phyloP scores from a whole-genome alignment of 2,329 filamentous ascomycete species.

The Chaetomiaceae sp. region DNA sequence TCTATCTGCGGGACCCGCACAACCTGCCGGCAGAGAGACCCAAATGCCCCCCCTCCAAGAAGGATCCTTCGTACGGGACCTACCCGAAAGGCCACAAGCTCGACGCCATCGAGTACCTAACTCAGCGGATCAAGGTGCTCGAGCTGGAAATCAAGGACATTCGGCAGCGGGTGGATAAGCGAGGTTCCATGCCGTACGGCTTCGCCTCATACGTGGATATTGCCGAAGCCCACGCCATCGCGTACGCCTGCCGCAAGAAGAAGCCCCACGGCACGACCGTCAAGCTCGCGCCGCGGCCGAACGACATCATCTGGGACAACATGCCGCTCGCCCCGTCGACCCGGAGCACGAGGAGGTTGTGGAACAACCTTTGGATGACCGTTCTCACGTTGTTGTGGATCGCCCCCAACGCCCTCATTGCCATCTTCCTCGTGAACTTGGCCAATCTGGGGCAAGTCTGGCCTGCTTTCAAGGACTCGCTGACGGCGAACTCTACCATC shows the following conservation, averaged over 20 bases:
- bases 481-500: constrained; percentile 56
- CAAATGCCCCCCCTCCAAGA: constrained; percentile 71
- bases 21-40: constrained; percentile 72
- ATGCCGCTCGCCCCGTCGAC: constrained; percentile 64
- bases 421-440: constrained; percentile 86
- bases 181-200: constrained; percentile 83
- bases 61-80: constrained; percentile 60
- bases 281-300: constrained; percentile 73
- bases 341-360: constrained; percentile 64
- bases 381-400: constrained; percentile 81
- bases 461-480: constrained; percentile 61
- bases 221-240: constrained; percentile 79
- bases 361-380: constrained; percentile 79
- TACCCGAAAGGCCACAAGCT: constrained; percentile 68
- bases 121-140: constrained; percentile 72
- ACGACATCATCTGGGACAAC: constrained; percentile 95
- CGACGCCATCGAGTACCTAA: constrained; percentile 91
- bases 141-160: constrained; percentile 81
- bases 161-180: constrained; percentile 73
- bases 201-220: constrained; percentile 93
- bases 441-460: constrained; percentile 74
- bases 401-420: constrained; percentile 87
- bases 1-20: constrained; percentile 82
- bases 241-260: constrained; percentile 73
- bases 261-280: constrained; percentile 73